A percentile compares a stretch with the other conserved stretches of the same genome.
These are phyloP conservation scores for Trichoderma afroharzianum DNA, from an alignment of 2,329 filamentous ascomycete species.

Conservation along the genomic window DNA sequence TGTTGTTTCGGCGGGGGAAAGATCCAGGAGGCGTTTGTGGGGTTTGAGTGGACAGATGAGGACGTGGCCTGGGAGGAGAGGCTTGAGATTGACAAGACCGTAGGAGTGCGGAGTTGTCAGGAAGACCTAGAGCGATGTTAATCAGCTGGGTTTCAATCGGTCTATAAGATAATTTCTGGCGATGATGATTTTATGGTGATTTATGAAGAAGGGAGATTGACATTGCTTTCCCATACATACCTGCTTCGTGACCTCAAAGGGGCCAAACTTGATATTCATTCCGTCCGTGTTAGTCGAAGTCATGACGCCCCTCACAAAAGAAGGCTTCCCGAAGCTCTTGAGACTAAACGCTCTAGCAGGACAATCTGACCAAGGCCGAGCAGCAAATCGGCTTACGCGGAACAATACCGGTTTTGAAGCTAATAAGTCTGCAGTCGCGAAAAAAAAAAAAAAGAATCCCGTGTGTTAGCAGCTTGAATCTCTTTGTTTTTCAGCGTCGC, in stretches of 20 bases:
- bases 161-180: neutral
- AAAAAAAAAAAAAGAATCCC: no score
- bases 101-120: slow-evolving; percentile 75
- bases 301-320: slow-evolving; percentile 26
- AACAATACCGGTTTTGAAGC: neutral
- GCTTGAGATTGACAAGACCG: slow-evolving; percentile 92
- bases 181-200: neutral
- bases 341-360: neutral
- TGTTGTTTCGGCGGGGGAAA: slow-evolving; percentile 64
- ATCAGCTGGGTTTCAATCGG: neutral
- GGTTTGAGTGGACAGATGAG: slow-evolving; percentile 74
- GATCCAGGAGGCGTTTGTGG: slow-evolving; percentile 71
- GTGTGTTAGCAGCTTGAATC: neutral
- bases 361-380: neutral
- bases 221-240: slow-evolving; percentile 38
- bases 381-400: neutral
- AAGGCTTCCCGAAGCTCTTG: neutral
- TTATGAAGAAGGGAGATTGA: neutral
- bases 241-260: slow-evolving; percentile 72
- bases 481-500: neutral
- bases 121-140: slow-evolving; percentile 64
- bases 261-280: slow-evolving; percentile 61
- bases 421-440: neutral
- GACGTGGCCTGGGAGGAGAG: slow-evolving; percentile 87
- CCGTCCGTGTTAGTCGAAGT: slow-evolving; percentile 27